Percentiles rank a stretch among this genome's conserved stretches.
Conservation (phyloP, 352 stramenopile species). For the Globisporangium radiosum region DNA sequence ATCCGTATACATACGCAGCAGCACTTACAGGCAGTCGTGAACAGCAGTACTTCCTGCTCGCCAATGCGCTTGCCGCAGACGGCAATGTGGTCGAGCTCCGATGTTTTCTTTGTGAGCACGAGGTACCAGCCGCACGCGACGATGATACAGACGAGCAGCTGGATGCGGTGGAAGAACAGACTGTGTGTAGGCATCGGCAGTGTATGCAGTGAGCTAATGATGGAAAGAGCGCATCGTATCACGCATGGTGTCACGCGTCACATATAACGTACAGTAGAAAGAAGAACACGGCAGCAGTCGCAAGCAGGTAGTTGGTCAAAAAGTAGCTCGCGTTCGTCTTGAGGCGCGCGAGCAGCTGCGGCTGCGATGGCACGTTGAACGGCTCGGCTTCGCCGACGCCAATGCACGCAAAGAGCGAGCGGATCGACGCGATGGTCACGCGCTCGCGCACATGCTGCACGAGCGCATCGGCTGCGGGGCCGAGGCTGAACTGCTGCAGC, state of each 20-base stretch:
- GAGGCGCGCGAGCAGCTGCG: constrained; percentile 43
- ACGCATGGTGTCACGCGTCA: neutral
- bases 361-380: constrained; percentile 47
- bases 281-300: constrained; percentile 7
- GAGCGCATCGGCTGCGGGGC: constrained; percentile 22
- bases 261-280: constrained; percentile 1
- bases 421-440: constrained; percentile 36
- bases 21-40: constrained; percentile 49
- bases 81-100: constrained; percentile 36
- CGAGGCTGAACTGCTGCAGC: constrained; percentile 20
- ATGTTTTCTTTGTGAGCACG: constrained; percentile 38
- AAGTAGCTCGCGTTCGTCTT: constrained; percentile 69
- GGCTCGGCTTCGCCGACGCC: constrained; percentile 54
- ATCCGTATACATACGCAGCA: no score
- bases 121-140: constrained; percentile 59
- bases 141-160: constrained; percentile 55
- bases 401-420: constrained; percentile 55
- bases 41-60: constrained; percentile 58
- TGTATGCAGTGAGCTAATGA: no score
- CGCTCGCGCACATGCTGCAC: constrained; percentile 36
- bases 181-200: constrained; percentile 11
- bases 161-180: constrained; percentile 66
- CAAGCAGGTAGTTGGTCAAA: constrained; percentile 67
- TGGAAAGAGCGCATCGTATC: no score
- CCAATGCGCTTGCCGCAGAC: constrained; percentile 46